phyloP scores from a whole-genome alignment of 495 filamentous ascomycete genomes.

The Neurospora tetraspora region DNA sequence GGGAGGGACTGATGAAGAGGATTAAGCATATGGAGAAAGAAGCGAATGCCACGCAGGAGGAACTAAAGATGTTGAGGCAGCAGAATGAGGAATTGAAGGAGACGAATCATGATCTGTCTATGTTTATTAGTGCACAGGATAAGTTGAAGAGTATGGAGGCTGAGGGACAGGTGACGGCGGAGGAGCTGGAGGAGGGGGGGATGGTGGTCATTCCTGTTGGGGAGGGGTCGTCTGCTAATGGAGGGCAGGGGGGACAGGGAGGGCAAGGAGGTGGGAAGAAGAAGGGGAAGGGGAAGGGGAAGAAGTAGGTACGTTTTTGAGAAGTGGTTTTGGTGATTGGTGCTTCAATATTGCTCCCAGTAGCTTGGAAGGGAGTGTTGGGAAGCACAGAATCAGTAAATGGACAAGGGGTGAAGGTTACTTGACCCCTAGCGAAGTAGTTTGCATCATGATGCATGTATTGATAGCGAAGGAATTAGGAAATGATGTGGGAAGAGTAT shows the following conservation, averaged over 20 bases:
- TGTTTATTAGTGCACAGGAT: conserved; percentile 78
- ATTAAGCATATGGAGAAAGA: conserved; percentile 58
- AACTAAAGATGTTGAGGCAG: conserved; percentile 39
- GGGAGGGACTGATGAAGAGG: conserved; percentile 63
- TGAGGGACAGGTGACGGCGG: conserved; percentile 51
- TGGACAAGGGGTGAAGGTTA: not conserved
- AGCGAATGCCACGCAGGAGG: conserved; percentile 36
- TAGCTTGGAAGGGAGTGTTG: not conserved
- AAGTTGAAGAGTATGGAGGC: conserved; percentile 63
- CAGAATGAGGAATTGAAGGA: conserved; percentile 61
- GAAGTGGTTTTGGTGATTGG: not conserved
- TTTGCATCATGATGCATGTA: not conserved
- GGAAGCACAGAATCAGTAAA: not conserved
- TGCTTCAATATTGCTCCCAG: not conserved
- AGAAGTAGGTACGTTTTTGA: conserved; percentile 8
- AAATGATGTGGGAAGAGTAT: not conserved
- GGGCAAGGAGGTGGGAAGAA: conserved; percentile 26
- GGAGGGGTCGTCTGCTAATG: conserved; percentile 20
- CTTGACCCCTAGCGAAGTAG: not conserved
- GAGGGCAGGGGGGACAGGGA: too few relatives aligned
- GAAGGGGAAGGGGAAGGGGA: conserved; percentile 42
- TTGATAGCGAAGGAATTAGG: not conserved
- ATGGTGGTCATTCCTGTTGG: conserved; percentile 30
- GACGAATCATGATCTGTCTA: conserved; percentile 80
- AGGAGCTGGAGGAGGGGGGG: conserved; percentile 39